Conservation (phyloP, 2,329 filamentous ascomycete genomes). For the Microdochium trichocladiopsis region DNA sequence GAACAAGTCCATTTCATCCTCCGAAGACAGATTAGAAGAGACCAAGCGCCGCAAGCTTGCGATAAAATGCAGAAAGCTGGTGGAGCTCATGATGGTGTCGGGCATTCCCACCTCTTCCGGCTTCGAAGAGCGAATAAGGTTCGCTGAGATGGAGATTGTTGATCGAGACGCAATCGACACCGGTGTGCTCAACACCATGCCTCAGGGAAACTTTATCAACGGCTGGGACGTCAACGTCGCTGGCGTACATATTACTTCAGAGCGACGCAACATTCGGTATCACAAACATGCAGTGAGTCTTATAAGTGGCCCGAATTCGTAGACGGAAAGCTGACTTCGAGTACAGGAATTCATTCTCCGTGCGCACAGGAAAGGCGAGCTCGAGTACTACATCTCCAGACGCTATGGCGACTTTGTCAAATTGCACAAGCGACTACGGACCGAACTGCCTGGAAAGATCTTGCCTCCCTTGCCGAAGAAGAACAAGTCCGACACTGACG, state of each 20-base stretch:
- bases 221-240: conserved; percentile 97
- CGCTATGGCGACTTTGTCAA: conserved; percentile 83
- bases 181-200: conserved; percentile 77
- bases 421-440: conserved; percentile 71
- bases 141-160: conserved; percentile 94
- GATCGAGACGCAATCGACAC: conserved; percentile 89
- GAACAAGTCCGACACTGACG: conserved; percentile 73
- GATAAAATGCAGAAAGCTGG: conserved; percentile 86
- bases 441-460: conserved; percentile 85
- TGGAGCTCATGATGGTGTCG: conserved; percentile 99
- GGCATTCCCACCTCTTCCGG: conserved; percentile 92
- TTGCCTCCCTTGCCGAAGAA: conserved; percentile 83
- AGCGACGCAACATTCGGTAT: conserved; percentile 81
- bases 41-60: conserved; percentile 92
- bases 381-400: conserved; percentile 73
- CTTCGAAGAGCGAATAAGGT: conserved; percentile 94
- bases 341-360: conserved; percentile 79
- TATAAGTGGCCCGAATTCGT: background rate
- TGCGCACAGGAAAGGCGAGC: conserved; percentile 68
- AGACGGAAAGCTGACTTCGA: background rate
- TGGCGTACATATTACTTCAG: conserved; percentile 70
- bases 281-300: conserved; percentile 79
- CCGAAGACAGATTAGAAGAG: conserved; percentile 90
- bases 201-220: conserved; percentile 87
- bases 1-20: conserved; percentile 93